Evolutionary conservation across 108 stramenopile species (phyloP).

Genomic region (Chaetoceros muelleri): DNA sequence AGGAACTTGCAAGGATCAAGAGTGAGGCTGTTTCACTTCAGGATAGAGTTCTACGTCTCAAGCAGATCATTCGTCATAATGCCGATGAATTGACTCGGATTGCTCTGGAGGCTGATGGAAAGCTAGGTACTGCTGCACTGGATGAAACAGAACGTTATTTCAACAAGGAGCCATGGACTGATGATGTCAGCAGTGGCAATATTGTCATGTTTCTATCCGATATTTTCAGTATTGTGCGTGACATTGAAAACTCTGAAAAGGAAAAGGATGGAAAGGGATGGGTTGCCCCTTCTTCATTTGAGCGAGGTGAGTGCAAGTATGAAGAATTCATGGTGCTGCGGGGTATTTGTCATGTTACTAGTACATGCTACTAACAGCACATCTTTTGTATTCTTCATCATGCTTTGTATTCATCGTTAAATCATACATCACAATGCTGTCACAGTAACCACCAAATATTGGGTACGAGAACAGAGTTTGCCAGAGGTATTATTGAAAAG

Average conservation of each 20-base stretch:
- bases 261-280: constrained; percentile 4
- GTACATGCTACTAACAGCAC: too few species aligned
- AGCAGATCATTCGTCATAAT: background rate
- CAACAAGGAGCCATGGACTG: constrained; percentile 1
- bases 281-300: constrained; percentile 10
- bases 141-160: constrained; percentile 1
- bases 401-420: too few species aligned
- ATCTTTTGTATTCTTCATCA: too few species aligned
- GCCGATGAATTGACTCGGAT: background rate
- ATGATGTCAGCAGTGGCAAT: background rate
- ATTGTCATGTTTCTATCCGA: constrained; percentile 4
- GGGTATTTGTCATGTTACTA: too few species aligned
- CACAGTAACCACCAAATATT: constrained; percentile 22
- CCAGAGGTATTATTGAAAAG: constrained; percentile 13
- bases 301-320: too few species aligned
- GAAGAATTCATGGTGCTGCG: too few species aligned
- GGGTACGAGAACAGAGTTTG: constrained; percentile 17
- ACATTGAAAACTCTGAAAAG: too few species aligned
- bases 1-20: background rate
- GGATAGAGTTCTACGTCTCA: background rate
- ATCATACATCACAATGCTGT: too few species aligned
- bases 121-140: background rate
- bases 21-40: background rate
- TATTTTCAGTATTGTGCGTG: constrained; percentile 1
- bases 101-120: background rate